These are phyloP conservation scores for Puccinia triticina DNA, from an alignment of 1,284 basidiomycete genomes.

Conservation along the genomic window DNA sequence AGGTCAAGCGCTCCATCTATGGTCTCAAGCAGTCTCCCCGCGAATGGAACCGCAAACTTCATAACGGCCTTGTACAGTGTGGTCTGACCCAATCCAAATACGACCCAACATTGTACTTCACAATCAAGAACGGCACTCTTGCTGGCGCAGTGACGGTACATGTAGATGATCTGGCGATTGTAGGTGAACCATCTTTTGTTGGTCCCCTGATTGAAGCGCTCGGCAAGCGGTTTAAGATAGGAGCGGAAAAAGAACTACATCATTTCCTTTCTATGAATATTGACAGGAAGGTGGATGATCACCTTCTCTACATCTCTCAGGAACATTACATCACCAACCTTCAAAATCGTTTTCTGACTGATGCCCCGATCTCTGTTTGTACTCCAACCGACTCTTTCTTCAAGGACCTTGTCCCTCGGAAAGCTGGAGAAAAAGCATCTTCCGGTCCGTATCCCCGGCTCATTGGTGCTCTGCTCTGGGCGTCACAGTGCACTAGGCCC, in stretches of 20 bases:
- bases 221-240: neutral
- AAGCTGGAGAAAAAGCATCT: neutral
- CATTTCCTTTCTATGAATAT: no score
- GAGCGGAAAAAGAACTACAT: no score
- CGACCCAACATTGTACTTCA: constrained; percentile 14
- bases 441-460: neutral
- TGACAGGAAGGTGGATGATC: no score
- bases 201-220: neutral
- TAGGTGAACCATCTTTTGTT: neutral
- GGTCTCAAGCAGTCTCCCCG: constrained; percentile 19
- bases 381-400: neutral
- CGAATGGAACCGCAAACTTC: neutral
- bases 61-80: neutral
- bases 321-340: neutral
- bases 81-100: neutral
- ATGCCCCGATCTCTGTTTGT: neutral
- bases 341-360: neutral
- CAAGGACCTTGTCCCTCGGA: no score
- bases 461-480: neutral
- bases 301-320: no score
- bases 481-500: constrained; percentile 15
- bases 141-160: neutral
- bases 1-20: no score
- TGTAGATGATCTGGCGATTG: constrained; percentile 14
- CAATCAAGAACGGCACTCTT: neutral